Base-by-base conservation (phyloP, 805 yeast species). In the Hanseniaspora nectarophila region DNA sequence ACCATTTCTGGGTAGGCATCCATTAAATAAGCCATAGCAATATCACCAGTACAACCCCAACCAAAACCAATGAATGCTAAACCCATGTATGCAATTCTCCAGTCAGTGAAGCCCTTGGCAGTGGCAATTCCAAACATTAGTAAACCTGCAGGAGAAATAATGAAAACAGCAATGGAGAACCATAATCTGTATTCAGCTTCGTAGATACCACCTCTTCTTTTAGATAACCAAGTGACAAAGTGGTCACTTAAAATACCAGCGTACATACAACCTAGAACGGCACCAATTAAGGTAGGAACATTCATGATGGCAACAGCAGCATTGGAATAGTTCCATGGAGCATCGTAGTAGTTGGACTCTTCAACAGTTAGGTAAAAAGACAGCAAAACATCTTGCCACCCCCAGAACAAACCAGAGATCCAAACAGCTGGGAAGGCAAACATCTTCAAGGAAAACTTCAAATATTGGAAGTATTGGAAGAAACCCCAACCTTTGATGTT, bases 231-330 rank as follows among this genome's bases (percentile, higher is more conserved):
- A n/a, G 76, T 61, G 8, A 80, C 82, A 62, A 79, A 77, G 61
- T 73, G 68, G 61, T 81, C 86, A 28, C 81, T 74, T 28, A 78
- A 50, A 29, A 71, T 61, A 55, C 86, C 85, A 2, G 85, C 83
- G 56, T 77, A 76, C 28, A 78, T 56, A 70, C 85, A 80, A 4
- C 85, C 86, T 54, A 81, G 68, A 29, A 77, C 62, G 2, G 86
- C 82, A 40, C 86, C 86, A 46, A 79, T 73, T 43, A 79, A 67
- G 53, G 81, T 74, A 0, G 90, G 88, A 21, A 83, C 71, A 59
- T 83, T 82, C 88, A 83, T 82, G 43, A 83, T 60, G 0, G 87
- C 88, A 26, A 84, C 85, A 35, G 80, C 84, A 5, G 75, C 72
- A 57, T 80, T 73, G 15, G 80, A 70, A 59, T 81, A 81, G 63